Conservation (phyloP, 1,284 basidiomycete species). For the Pseudozyma sp. region DNA sequence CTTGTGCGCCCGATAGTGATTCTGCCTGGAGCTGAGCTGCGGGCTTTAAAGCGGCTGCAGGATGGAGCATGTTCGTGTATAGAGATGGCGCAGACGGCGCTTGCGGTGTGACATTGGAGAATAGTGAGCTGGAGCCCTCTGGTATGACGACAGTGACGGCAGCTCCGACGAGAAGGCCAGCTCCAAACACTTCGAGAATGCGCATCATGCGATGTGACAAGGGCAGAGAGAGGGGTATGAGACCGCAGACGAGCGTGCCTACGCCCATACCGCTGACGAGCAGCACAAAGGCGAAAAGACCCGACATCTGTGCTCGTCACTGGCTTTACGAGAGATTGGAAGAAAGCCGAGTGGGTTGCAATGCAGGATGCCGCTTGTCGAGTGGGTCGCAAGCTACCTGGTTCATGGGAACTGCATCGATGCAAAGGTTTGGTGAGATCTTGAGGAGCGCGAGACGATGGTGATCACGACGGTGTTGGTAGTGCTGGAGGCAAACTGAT, state of each 20-base stretch:
- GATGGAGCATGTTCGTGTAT: constrained; percentile 14
- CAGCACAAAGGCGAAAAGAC: constrained; percentile 33
- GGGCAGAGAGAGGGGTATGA: constrained; percentile 55
- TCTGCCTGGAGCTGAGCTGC: constrained; percentile 5
- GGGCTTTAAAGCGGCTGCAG: constrained; percentile 7
- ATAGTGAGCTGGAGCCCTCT: constrained; percentile 56
- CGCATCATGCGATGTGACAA: constrained; percentile 58
- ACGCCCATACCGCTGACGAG: constrained; percentile 53
- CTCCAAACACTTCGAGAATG: constrained; percentile 62
- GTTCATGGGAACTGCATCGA: constrained; percentile 18
- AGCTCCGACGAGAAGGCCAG: constrained; percentile 65
- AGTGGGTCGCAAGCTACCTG: neutral
- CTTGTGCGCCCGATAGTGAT: neutral
- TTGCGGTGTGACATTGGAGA: constrained; percentile 21
- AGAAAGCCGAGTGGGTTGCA: neutral
- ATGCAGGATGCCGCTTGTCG: constrained; percentile 4
- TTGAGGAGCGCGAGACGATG: too few species aligned
- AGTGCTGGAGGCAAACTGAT: too few species aligned
- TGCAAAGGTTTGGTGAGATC: neutral
- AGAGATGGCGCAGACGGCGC: constrained; percentile 5
- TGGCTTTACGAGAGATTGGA: neutral
- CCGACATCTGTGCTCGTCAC: constrained; percentile 20
- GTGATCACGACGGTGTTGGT: too few species aligned
- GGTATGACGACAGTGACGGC: constrained; percentile 66
- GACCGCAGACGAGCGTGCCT: constrained; percentile 60